Evolutionary conservation across 2,329 filamentous ascomycete species (phyloP).

Genomic region (Coniochaeta hoffmannii): DNA sequence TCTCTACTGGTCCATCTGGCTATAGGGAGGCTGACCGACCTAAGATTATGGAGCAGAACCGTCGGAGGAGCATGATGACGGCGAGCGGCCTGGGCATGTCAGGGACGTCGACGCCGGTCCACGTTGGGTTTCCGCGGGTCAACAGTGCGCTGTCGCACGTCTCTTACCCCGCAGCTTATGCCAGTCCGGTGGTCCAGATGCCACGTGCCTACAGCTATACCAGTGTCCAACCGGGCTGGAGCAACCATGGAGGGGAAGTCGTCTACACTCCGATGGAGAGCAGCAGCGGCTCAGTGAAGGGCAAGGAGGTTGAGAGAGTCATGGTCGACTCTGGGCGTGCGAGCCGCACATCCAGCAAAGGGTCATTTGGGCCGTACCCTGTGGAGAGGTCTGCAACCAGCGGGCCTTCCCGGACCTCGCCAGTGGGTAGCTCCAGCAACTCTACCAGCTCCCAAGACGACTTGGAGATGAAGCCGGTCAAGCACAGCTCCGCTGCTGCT

Average conservation of each 20-base stretch:
- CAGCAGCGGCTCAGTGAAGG: conserved; percentile 25
- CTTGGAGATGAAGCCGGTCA: conserved; percentile 27
- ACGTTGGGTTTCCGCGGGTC: conserved; percentile 36
- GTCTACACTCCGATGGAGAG: conserved; percentile 18
- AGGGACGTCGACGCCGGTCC: conserved; percentile 18
- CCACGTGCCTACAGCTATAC: conserved; percentile 37
- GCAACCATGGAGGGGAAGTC: conserved; percentile 21
- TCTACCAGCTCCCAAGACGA: conserved; percentile 32
- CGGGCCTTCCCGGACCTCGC: conserved; percentile 13
- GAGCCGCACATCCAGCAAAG: conserved; percentile 30
- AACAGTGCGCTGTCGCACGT: conserved; percentile 39
- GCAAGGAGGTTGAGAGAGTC: conserved; percentile 32
- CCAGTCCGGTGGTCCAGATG: conserved; percentile 29
- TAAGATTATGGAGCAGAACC: conserved; percentile 43
- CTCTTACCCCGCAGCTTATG: conserved; percentile 35
- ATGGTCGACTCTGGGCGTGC: conserved; percentile 23
- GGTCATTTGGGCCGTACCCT: conserved; percentile 17
- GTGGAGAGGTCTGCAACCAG: conserved; percentile 5
- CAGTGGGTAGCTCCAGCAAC: conserved; percentile 27
- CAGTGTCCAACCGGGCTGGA: conserved; percentile 24
- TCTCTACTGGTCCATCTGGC: conserved; percentile 44
- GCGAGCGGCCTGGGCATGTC: conserved; percentile 24
- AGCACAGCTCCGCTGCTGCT: conserved; percentile 7
- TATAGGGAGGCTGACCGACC: conserved; percentile 40
- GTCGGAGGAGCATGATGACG: conserved; percentile 40